Conservation (phyloP, 441 rosid genomes). For the Oxalis stricta region DNA sequence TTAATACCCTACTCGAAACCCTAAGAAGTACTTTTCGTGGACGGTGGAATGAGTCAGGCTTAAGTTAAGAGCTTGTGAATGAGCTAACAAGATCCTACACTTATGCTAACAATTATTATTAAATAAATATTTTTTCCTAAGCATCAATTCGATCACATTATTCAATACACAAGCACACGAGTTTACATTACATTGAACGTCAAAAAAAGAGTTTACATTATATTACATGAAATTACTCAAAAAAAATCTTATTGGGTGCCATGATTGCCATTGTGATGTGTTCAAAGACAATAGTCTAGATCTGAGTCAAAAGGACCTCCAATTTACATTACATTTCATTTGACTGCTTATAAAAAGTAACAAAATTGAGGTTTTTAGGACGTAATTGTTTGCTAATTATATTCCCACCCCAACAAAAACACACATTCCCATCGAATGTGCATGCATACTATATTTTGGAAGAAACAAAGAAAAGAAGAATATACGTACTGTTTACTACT, state of each 20-base stretch:
- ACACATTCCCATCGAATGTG: constrained; percentile 7
- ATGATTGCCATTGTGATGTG: constrained; percentile 22
- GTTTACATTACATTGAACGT: no score
- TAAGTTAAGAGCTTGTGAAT: not conserved
- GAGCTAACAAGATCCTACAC: constrained; percentile 31
- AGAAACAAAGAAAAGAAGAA: no score
- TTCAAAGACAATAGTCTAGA: constrained; percentile 25
- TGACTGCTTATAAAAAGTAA: constrained; percentile 22
- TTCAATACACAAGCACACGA: constrained; percentile 14
- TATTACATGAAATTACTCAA: constrained; percentile 4
- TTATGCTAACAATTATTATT: constrained; percentile 13
- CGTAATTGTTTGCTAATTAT: constrained; percentile 10
- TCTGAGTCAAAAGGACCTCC: constrained; percentile 30
- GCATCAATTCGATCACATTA: constrained; percentile 8
- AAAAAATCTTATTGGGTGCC: constrained; percentile 4
- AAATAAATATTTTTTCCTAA: constrained; percentile 1
- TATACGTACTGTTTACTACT: no score
- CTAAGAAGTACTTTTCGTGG: constrained; percentile 37
- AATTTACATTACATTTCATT: constrained; percentile 21
- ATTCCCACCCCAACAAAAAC: constrained; percentile 8
- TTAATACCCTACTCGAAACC: constrained; percentile 29
- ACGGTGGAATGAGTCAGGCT: constrained; percentile 10
- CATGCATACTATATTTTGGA: no score
- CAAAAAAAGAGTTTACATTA: no score
- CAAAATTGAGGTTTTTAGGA: constrained; percentile 22